Percentiles rank a stretch among this genome's conserved stretches.
Evolutionary conservation across 1,284 basidiomycete species (phyloP).

Genomic region (Cryptococcus amylolentus): DNA sequence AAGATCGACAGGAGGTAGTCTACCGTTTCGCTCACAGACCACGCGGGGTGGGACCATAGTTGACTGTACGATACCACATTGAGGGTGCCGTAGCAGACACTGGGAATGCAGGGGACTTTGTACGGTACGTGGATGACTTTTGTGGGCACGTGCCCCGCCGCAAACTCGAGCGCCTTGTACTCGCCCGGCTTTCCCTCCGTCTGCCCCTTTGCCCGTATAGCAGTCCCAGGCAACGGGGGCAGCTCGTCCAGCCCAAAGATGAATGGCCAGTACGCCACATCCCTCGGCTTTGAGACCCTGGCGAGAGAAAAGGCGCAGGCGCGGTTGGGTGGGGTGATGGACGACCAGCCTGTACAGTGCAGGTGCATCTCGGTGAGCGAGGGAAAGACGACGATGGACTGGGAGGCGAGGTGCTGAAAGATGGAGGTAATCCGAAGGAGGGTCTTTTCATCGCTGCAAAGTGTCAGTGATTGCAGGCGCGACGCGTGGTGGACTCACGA

Average conservation of each 20-base stretch:
- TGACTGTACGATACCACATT: background rate
- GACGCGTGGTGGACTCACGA: background rate
- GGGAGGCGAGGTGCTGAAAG: background rate
- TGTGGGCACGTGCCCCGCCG: background rate
- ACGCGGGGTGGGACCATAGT: background rate
- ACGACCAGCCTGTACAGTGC: background rate
- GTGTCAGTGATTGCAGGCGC: background rate
- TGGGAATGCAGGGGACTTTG: background rate
- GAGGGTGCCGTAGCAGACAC: background rate
- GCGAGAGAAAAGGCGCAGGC: background rate
- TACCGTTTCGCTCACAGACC: background rate
- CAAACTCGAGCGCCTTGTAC: background rate
- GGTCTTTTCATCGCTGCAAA: conserved; percentile 7
- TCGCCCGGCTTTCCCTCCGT: background rate
- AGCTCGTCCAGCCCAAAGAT: conserved; percentile 1
- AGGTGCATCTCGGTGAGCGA: background rate
- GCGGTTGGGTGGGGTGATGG: conserved; percentile 1
- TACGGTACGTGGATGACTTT: background rate
- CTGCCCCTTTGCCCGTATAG: background rate
- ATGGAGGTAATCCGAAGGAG: conserved; percentile 1
- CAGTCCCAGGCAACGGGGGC: background rate
- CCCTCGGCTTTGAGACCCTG: background rate
- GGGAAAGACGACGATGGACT: background rate
- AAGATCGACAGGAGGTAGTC: background rate
- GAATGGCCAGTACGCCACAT: background rate